Evolutionary conservation across 1,284 basidiomycete genomes (phyloP), one percentile per base, ranked within the genome.

Genomic region (Grifola frondosa): DNA sequence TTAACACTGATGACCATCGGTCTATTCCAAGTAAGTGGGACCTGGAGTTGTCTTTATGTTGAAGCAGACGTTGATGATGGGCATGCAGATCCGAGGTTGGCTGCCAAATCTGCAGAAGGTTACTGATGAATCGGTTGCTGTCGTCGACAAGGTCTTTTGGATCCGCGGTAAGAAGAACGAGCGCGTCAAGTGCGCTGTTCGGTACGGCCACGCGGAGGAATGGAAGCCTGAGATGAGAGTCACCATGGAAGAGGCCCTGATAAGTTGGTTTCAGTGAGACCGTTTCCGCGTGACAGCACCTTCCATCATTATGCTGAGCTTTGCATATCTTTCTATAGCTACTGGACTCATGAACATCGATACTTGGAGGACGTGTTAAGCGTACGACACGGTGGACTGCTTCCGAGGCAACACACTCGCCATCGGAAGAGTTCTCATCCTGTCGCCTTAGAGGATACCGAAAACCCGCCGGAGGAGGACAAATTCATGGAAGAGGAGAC

Each of bases 1-100:
- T 57, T 81, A n/a, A 64, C 69, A 5, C 48, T 82, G 51, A 81
- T 83, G 80, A 74, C 73, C 0, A 70, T 82, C 20, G 75, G 65
- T 0, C 72, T 72, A 41, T 56, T 81, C 4, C 81, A 82, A 66
- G 79, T 80, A 35, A 37, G 62, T 57, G 15, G 20, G 4, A 11
- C 7, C 2, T 6, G 24, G 10, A 32, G 3, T 15, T 13, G 9
- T 17, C 2, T 11, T 32, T 5, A 25, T n/a, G n/a, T n/a, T n/a
- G n/a, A n/a, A n/a, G n/a, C n/a, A n/a, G n/a, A n/a, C 17, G 40
- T 37, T 28, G 9, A 23, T 28, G 12, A 16, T 24, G 11, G 10
- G 34, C 22, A 13, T 30, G 15, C 44, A 49, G 80, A 57, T 50
- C 8, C 56, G 61, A 9, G 67, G 66, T 3, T 53, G 71, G 6